These are phyloP conservation scores for Coniophora puteana DNA, from an alignment of 1,284 basidiomycete genomes.

Conservation along the genomic window DNA sequence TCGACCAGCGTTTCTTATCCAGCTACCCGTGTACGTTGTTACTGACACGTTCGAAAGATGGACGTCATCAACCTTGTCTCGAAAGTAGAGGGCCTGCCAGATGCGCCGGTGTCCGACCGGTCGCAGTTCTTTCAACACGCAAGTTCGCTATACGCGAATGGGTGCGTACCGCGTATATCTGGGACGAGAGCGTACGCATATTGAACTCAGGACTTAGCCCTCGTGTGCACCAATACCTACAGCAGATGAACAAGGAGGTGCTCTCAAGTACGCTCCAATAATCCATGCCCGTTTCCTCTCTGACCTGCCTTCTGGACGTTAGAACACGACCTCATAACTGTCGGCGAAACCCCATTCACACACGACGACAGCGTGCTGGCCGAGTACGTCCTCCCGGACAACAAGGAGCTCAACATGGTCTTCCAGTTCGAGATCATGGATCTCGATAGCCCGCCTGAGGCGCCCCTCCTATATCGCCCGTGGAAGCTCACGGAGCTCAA, in stretches of 20 bases:
- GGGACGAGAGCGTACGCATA: constrained; percentile 2
- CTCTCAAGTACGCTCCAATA: constrained; percentile 43
- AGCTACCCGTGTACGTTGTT: not conserved
- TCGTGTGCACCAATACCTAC: constrained; percentile 62
- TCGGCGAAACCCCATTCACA: constrained; percentile 65
- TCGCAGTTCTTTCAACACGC: constrained; percentile 56
- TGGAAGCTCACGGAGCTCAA: constrained; percentile 61
- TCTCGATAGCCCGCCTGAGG: constrained; percentile 41
- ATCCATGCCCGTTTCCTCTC: constrained; percentile 7
- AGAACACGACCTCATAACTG: constrained; percentile 59
- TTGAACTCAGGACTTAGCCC: constrained; percentile 36
- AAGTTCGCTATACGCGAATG: constrained; percentile 52
- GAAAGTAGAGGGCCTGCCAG: constrained; percentile 60
- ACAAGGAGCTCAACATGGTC: constrained; percentile 66
- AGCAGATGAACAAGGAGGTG: constrained; percentile 62
- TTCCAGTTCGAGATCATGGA: constrained; percentile 68
- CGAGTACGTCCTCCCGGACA: constrained; percentile 55
- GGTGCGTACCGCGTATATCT: constrained; percentile 34
- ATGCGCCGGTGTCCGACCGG: constrained; percentile 54
- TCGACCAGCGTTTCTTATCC: constrained; percentile 3
- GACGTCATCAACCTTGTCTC: constrained; percentile 70
- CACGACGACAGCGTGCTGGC: constrained; percentile 47
- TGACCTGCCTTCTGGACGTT: constrained; percentile 3
- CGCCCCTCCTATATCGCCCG: constrained; percentile 37
- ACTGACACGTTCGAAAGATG: constrained; percentile 38